These are phyloP conservation scores for Thelonectria discophora DNA, from an alignment of 2,329 filamentous ascomycete genomes.

Conservation along the genomic window DNA sequence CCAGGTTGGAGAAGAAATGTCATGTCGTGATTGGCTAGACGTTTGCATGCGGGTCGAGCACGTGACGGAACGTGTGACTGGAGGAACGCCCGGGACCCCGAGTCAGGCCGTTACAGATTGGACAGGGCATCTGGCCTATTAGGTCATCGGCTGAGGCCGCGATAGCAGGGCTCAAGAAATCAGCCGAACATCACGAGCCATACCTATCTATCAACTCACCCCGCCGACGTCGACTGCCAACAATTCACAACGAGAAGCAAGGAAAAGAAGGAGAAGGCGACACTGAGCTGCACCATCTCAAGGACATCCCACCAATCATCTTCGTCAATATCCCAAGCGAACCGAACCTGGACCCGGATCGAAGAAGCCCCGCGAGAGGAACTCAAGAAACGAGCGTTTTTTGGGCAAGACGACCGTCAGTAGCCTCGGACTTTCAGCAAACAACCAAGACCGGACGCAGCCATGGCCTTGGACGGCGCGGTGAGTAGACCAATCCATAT, in stretches of 20 bases:
- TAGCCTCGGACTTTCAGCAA: constrained; percentile 16
- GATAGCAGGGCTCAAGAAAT: background rate
- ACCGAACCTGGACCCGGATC: constrained; percentile 17
- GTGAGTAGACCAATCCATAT: constrained; percentile 30
- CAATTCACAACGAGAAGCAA: constrained; percentile 9
- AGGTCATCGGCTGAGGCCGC: constrained; percentile 21
- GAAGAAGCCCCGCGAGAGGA: constrained; percentile 6
- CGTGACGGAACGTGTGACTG: constrained; percentile 27
- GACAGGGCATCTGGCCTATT: constrained; percentile 11
- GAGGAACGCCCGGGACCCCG: background rate
- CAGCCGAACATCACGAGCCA: constrained; percentile 17
- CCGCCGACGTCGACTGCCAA: constrained; percentile 19
- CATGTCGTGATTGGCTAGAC: constrained; percentile 31
- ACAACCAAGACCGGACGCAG: constrained; percentile 9
- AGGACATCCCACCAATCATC: background rate
- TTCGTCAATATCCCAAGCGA: background rate
- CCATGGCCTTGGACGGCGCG: constrained; percentile 39
- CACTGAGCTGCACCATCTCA: constrained; percentile 5
- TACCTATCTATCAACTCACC: constrained; percentile 22
- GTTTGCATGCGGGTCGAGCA: background rate
- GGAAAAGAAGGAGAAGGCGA: background rate
- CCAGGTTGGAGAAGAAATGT: constrained; percentile 32
- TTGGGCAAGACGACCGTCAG: constrained; percentile 5
- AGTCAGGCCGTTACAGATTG: background rate
- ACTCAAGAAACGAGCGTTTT: constrained; percentile 5